Conservation (phyloP, 495 filamentous ascomycete species). For the Evansstolkia leycettana region DNA sequence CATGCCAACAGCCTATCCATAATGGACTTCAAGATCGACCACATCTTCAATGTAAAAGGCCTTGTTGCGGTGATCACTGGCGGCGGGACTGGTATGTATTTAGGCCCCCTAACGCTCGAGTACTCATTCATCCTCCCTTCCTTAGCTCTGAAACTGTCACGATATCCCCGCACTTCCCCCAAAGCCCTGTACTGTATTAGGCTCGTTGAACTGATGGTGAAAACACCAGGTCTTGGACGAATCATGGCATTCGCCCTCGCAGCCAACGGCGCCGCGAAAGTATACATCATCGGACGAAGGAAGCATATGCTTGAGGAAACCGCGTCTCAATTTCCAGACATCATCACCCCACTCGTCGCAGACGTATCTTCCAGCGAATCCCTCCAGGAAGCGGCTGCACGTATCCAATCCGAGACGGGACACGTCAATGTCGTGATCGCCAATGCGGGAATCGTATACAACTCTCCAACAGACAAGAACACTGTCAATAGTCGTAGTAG, state of each 20-base stretch:
- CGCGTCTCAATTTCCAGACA: constrained; percentile 12
- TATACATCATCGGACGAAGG: constrained; percentile 59
- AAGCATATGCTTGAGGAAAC: constrained; percentile 36
- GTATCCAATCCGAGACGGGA: constrained; percentile 23
- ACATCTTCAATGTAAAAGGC: constrained; percentile 43
- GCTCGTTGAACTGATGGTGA: constrained; percentile 1
- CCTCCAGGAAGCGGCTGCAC: constrained; percentile 17
- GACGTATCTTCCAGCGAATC: constrained; percentile 31
- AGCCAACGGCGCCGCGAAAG: constrained; percentile 47
- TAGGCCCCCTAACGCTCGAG: no score
- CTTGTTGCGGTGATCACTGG: constrained; percentile 52
- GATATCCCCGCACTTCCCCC: no score
- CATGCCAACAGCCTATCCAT: no score
- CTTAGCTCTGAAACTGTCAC: no score
- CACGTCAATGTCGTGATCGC: constrained; percentile 51
- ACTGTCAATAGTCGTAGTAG: constrained; percentile 22
- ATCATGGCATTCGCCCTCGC: constrained; percentile 55
- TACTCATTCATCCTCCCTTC: no score
- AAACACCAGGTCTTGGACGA: constrained; percentile 43
- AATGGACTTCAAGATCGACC: no score
- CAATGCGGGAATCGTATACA: constrained; percentile 40
- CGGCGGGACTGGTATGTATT: constrained; percentile 38
- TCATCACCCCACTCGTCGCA: constrained; percentile 21
- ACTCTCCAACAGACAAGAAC: no score
- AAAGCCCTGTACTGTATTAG: no score